These are phyloP conservation scores for Plectranthus barbatus DNA, from an alignment of 257 asterid genomes.

Conservation along the genomic window DNA sequence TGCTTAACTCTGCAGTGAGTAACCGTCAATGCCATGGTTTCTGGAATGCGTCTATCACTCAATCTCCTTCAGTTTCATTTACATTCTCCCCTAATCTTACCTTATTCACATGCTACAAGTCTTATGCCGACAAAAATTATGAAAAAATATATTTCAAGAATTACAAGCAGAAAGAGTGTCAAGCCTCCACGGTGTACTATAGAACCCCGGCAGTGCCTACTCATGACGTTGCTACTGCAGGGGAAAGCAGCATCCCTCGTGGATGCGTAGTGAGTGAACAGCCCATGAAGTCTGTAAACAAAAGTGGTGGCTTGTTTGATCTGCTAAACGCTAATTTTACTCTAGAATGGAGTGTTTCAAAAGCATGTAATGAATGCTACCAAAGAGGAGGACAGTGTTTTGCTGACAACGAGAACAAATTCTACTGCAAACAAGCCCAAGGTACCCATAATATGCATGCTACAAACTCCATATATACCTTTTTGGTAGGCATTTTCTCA, in stretches of 20 bases:
- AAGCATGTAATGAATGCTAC: neutral
- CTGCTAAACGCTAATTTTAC: too few relatives aligned
- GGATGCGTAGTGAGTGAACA: too few relatives aligned
- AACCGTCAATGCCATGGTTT: neutral
- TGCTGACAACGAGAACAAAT: neutral
- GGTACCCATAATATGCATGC: neutral
- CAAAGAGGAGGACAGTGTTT: neutral
- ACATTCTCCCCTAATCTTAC: constrained; percentile 2
- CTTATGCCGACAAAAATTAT: neutral
- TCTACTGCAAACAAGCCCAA: neutral
- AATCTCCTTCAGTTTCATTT: constrained; percentile 13
- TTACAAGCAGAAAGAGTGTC: neutral
- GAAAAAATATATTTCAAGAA: neutral
- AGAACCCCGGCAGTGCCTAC: neutral
- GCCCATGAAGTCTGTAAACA: too few relatives aligned
- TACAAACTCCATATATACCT: neutral
- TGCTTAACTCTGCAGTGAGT: neutral
- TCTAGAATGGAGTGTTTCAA: neutral
- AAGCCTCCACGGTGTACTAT: neutral
- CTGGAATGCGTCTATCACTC: neutral
- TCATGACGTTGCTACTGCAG: neutral
- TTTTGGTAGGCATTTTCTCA: neutral
- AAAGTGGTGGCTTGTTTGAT: neutral
- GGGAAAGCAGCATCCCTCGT: neutral
- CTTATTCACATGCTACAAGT: neutral